Base-by-base conservation (phyloP, 2,329 filamentous ascomycete species). In the Stromatinia cepivora region DNA sequence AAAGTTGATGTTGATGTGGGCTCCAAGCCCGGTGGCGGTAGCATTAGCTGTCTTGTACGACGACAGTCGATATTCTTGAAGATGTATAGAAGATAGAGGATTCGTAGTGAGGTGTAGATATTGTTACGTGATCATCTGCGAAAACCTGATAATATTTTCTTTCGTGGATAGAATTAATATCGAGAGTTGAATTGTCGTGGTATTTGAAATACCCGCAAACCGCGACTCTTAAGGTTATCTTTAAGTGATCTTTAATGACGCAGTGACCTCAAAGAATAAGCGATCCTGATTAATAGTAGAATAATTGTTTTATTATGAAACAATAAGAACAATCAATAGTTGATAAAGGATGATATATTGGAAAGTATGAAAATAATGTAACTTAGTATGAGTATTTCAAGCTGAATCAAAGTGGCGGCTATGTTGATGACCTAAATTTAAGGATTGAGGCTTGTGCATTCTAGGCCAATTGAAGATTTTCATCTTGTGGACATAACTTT, bases 21-120 rank as follows among this genome's bases (percentile, higher is more conserved):
- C 74, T 75, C 74, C 61, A 76, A 71, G 71, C 75, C 75, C 71
- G 75, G 73, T 66, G 76, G 75, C 52, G 76, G 75, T 54, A 75
- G 73, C 77, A 78, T 78, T 70, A 58, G 67, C 52, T 66, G n/a
- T 39, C 6, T 66, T 42, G 50, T 64, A 67, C 59, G 68, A 67
- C 59, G 34, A 54, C 20, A 25, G 58, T 62, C 25, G 57, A 53
- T 63, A 45, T 46, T 45, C n/a, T 22, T 56, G 48, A 54, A 39
- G 13, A 13, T 11, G 34, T 45, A 10, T 25, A 53, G 50, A 58
- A 17, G 25, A 46, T 46, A 28, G 17, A 17, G 22, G 36, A 25
- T 20, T 34, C 13, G 46, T 36, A 17, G 22, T 56, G n/a, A 63
- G 20, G 25, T 50, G n/a, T 67, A 42, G 31, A 22, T 20, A 6